These are phyloP conservation scores for Tetracentron sinense DNA, from an alignment of 164 flowering plant species.

Conservation along the genomic window DNA sequence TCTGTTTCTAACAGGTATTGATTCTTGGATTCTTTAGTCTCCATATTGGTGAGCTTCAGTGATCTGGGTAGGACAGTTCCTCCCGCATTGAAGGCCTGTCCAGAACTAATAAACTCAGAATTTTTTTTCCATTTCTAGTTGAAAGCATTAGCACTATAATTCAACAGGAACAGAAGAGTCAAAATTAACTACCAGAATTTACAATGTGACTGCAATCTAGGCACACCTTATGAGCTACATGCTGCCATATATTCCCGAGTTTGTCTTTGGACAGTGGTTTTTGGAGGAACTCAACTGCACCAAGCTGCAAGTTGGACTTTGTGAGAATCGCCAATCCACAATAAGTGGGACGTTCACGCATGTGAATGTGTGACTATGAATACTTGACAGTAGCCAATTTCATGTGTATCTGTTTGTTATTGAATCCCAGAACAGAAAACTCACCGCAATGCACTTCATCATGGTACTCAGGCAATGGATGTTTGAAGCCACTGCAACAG, in stretches of 20 bases:
- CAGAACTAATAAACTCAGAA: conserved; percentile 21
- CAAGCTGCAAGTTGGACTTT: conserved; percentile 63
- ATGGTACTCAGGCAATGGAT: conserved; percentile 62
- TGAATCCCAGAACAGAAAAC: conserved; percentile 15
- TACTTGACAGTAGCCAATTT: background rate
- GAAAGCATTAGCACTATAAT: background rate
- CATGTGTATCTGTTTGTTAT: background rate
- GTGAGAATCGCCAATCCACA: background rate
- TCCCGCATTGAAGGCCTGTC: conserved; percentile 75
- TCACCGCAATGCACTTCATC: conserved; percentile 94
- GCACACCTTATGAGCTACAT: conserved; percentile 80
- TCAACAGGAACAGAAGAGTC: background rate
- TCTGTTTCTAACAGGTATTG: conserved; percentile 22
- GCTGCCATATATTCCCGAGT: conserved; percentile 89
- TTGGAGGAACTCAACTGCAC: conserved; percentile 80
- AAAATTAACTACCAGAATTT: background rate
- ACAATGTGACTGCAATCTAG: background rate
- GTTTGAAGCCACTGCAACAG: conserved; percentile 68
- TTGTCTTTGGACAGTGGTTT: conserved; percentile 85
- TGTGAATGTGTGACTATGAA: too few relatives aligned
- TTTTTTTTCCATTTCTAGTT: background rate
- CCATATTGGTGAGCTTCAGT: conserved; percentile 42
- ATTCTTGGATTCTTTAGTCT: conserved; percentile 22
- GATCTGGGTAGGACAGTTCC: conserved; percentile 36
- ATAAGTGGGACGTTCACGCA: background rate